Conservation (phyloP, 257 asterid genomes). For the Hygrophila difformis region DNA sequence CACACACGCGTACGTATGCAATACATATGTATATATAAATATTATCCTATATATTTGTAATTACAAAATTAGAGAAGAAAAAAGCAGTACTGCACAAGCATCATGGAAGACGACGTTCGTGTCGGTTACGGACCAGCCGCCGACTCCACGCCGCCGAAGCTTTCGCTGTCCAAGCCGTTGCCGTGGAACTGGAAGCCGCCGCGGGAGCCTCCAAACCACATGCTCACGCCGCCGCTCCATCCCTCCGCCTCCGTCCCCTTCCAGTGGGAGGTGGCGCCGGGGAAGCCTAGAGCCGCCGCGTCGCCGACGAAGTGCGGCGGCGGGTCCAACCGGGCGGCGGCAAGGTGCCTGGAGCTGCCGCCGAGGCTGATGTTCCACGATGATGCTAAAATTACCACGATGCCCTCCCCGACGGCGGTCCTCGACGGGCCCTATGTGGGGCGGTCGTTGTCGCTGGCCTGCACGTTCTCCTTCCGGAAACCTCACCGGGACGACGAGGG, state of each 20-base stretch:
- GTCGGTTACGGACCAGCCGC: too few relatives aligned
- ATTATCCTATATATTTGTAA: too few relatives aligned
- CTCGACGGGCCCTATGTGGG: conserved; percentile 48
- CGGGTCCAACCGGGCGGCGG: conserved; percentile 15
- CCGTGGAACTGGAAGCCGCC: conserved; percentile 45
- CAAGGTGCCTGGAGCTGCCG: conserved; percentile 51
- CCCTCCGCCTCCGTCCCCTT: conserved; percentile 54
- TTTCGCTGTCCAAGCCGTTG: conserved; percentile 34
- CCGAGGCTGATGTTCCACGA: conserved; percentile 34
- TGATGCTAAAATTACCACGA: conserved; percentile 20
- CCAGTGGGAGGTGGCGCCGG: conserved; percentile 85
- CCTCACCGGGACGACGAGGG: conserved; percentile 19
- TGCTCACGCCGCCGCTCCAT: conserved; percentile 52
- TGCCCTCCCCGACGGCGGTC: conserved; percentile 50
- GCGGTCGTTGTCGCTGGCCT: conserved; percentile 23
- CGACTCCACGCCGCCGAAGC: conserved; percentile 52
- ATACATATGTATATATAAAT: too few relatives aligned
- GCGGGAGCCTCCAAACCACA: conserved; percentile 13
- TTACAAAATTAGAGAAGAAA: too few relatives aligned
- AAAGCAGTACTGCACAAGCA: too few relatives aligned
- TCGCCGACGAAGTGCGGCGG: not conserved
- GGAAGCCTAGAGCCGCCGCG: conserved; percentile 42
- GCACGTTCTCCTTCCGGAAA: conserved; percentile 41
- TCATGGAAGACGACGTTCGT: too few relatives aligned
- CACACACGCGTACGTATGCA: too few relatives aligned